These are phyloP conservation scores for Suillus placidus DNA, from an alignment of 768 basidiomycete species.

Conservation along the genomic window DNA sequence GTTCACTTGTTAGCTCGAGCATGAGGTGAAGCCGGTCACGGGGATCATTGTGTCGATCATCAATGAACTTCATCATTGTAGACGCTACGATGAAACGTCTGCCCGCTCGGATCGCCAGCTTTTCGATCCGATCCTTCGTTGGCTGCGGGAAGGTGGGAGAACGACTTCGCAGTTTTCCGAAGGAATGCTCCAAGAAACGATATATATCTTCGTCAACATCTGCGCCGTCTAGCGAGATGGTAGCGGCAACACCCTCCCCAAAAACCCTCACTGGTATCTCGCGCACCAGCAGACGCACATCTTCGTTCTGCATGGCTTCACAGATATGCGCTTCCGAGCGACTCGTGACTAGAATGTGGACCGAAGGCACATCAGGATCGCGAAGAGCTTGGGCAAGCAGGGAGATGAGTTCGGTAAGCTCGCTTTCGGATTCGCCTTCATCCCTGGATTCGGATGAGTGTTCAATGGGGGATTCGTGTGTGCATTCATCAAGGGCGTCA, in stretches of 20 bases:
- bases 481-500: conserved; percentile 4
- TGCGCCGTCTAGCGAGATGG: neutral
- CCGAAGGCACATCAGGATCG: neutral
- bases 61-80: neutral
- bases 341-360: neutral
- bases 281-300: neutral
- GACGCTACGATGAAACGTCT: neutral
- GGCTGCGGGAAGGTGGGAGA: neutral
- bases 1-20: neutral
- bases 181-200: neutral
- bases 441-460: neutral
- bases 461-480: neutral
- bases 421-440: neutral
- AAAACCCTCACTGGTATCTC: neutral
- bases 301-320: neutral
- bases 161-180: neutral
- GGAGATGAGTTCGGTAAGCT: neutral
- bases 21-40: neutral
- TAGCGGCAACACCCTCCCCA: neutral
- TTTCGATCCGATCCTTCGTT: neutral
- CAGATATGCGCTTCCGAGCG: neutral
- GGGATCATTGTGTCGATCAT: neutral
- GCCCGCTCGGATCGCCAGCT: neutral
- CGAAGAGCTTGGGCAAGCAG: neutral
- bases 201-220: neutral